These are phyloP conservation scores for Blastocystis hominis DNA, from an alignment of 352 stramenopile genomes.

Conservation along the genomic window DNA sequence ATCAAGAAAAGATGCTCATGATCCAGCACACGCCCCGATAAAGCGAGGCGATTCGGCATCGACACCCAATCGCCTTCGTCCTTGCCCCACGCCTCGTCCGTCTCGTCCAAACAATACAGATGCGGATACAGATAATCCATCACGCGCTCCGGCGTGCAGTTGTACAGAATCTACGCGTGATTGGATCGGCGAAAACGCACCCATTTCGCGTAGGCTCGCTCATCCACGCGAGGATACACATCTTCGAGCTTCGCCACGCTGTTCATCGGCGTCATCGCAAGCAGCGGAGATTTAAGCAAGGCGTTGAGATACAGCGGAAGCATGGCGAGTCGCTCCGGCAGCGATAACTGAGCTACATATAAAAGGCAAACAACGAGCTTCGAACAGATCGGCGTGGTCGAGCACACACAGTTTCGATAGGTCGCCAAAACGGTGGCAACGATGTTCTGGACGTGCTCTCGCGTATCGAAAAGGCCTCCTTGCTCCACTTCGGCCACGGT, in stretches of 20 bases:
- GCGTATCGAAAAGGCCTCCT: not conserved
- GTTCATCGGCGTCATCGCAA: conserved; percentile 30
- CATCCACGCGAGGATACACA: conserved; percentile 14
- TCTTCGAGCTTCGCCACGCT: not conserved
- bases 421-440: conserved; percentile 4
- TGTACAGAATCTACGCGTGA: not conserved
- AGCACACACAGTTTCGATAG: conserved; percentile 14
- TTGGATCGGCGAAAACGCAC: not conserved
- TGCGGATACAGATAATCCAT: conserved; percentile 4
- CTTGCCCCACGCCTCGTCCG: not conserved
- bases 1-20: not conserved
- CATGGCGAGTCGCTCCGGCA: not conserved
- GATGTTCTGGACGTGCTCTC: not conserved
- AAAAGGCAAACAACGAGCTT: not conserved
- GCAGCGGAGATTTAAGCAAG: not conserved
- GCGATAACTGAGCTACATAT: not conserved
- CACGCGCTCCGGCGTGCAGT: not conserved
- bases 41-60: not conserved
- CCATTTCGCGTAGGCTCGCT: conserved; percentile 28
- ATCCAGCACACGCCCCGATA: not conserved
- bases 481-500: not conserved
- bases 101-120: not conserved
- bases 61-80: not conserved
- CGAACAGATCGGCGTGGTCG: not conserved
- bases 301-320: conserved; percentile 10